Percentiles rank a stretch among this genome's conserved stretches.
These are phyloP conservation scores for Colletotrichum euphorbiae DNA, from an alignment of 2,329 filamentous ascomycete genomes.

Conservation along the genomic window DNA sequence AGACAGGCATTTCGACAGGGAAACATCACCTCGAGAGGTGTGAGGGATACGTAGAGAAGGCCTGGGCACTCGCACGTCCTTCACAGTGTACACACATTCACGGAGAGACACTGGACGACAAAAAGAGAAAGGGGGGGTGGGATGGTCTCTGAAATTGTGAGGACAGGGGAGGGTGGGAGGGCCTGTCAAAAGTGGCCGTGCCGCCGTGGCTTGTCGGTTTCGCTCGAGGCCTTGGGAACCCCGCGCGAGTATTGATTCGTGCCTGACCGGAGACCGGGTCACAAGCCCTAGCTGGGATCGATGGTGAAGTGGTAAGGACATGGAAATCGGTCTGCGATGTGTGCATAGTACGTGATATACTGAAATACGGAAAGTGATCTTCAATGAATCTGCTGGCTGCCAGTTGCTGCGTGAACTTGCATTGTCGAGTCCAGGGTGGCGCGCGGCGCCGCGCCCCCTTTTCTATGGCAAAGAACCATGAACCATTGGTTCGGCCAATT, in stretches of 20 bases:
- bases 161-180: not conserved
- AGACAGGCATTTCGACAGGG: too few species aligned
- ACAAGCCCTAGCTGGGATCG: not conserved
- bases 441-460: too few species aligned
- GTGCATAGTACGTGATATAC: not conserved
- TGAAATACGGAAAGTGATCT: not conserved
- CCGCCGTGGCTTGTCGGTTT: slow-evolving; percentile 26
- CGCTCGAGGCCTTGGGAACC: slow-evolving; percentile 25
- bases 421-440: not conserved
- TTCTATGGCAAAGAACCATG: too few species aligned
- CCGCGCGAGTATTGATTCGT: slow-evolving; percentile 38
- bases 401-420: not conserved
- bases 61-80: not conserved
- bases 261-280: slow-evolving; percentile 2
- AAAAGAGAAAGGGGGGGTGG: not conserved
- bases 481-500: too few species aligned
- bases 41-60: not conserved
- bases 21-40: too few species aligned
- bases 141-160: too few species aligned
- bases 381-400: not conserved
- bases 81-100: not conserved
- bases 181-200: slow-evolving; percentile 1
- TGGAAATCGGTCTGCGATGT: not conserved
- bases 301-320: not conserved
- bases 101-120: not conserved